Evolutionary conservation across 192 early-diverging fungal species (phyloP).

Genomic region (Rhizoclosmatium sp.): DNA sequence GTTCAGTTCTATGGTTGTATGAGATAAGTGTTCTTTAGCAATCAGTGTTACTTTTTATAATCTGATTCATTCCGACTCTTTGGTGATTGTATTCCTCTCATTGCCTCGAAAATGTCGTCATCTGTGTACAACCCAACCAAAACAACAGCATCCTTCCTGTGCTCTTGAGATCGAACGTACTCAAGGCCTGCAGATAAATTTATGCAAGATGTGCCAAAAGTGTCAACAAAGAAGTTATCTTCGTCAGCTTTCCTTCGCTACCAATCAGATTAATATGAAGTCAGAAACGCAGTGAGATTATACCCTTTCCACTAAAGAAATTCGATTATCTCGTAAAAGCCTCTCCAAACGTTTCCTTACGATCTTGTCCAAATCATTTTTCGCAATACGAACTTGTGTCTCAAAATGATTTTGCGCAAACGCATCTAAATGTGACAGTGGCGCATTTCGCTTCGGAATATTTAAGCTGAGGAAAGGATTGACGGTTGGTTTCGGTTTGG

Average conservation of each 20-base stretch:
- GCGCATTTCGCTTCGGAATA: neutral
- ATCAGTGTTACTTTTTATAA: too few relatives aligned
- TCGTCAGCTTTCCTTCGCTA: constrained; percentile 41
- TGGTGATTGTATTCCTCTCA: constrained; percentile 18
- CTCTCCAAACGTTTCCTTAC: constrained; percentile 15
- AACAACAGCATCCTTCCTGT: constrained; percentile 26
- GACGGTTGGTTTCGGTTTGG: neutral
- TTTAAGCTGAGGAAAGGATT: neutral
- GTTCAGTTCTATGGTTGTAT: too few relatives aligned
- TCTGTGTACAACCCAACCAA: constrained; percentile 49
- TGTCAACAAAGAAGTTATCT: constrained; percentile 18
- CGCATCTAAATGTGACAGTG: neutral
- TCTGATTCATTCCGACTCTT: neutral
- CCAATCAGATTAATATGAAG: neutral
- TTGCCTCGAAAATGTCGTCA: constrained; percentile 45
- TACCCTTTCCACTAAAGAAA: constrained; percentile 39
- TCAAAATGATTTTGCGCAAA: constrained; percentile 3
- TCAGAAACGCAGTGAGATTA: neutral
- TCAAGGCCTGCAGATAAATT: neutral
- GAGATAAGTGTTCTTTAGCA: too few relatives aligned
- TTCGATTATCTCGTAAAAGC: constrained; percentile 17
- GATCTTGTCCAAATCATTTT: constrained; percentile 11
- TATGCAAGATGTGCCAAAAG: constrained; percentile 6
- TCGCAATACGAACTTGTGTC: constrained; percentile 14
- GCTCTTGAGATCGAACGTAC: neutral